Conservation (phyloP, 2,329 filamentous ascomycete genomes). For the Cephalotrichum gorgonifer region DNA sequence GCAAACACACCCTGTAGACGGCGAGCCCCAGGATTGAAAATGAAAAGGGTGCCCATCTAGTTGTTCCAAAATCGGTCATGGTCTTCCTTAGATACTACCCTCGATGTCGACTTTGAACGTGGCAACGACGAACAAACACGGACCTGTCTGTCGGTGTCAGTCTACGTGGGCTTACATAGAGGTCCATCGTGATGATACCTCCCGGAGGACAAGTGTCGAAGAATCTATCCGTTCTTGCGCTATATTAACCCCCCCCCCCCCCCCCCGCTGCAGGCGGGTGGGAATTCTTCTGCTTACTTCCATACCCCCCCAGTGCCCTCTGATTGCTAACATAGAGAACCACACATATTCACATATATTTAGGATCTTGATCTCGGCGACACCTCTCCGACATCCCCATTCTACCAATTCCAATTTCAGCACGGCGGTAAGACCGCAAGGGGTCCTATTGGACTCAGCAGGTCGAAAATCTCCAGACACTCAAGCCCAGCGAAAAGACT, state of each 20-base stretch:
- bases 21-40: too few species aligned
- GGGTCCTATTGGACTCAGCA: not conserved
- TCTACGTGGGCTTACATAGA: too few species aligned
- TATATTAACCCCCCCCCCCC: too few species aligned
- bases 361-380: not conserved
- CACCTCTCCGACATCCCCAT: not conserved
- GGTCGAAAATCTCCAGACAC: not conserved
- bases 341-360: not conserved
- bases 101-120: too few species aligned
- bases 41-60: too few species aligned
- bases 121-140: too few species aligned
- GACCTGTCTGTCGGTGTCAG: too few species aligned
- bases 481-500: not conserved
- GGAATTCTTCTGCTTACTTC: not conserved
- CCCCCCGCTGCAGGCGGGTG: too few species aligned
- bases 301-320: not conserved
- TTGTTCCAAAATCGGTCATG: too few species aligned
- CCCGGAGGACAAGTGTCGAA: not conserved
- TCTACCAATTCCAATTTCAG: not conserved
- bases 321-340: not conserved
- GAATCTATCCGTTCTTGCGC: not conserved
- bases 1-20: too few species aligned
- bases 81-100: too few species aligned
- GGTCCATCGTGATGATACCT: not conserved
- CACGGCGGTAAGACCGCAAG: too few species aligned